Conservation (phyloP, 768 basidiomycete genomes). For the Saitozyma sp. region DNA sequence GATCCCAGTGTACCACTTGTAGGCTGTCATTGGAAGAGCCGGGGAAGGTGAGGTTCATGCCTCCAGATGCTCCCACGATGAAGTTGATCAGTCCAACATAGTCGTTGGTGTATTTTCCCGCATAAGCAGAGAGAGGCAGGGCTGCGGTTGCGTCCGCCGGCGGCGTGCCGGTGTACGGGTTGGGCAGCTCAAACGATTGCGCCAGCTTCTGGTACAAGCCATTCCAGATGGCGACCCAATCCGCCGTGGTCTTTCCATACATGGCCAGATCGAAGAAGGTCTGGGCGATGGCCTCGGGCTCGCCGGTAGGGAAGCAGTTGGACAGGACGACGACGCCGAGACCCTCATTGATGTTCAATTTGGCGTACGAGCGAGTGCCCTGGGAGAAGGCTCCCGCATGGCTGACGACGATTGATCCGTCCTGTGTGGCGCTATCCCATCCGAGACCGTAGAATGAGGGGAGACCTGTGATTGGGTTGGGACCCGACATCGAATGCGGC, state of each 20-base stretch:
- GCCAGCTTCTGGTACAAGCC: background rate
- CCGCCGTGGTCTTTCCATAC: background rate
- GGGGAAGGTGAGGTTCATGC: background rate
- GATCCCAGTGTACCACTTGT: background rate
- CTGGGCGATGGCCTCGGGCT: background rate
- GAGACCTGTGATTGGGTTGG: background rate
- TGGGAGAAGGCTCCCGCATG: slow-evolving; percentile 1
- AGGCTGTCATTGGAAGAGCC: background rate
- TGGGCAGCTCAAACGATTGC: background rate
- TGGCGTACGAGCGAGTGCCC: background rate
- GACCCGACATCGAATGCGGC: background rate
- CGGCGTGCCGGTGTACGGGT: background rate
- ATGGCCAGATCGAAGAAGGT: background rate
- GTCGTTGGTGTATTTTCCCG: background rate
- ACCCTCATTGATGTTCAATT: background rate
- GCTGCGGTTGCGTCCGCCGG: background rate
- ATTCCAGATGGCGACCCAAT: background rate
- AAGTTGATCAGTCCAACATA: background rate
- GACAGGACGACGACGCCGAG: background rate
- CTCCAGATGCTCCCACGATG: background rate
- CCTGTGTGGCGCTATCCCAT: background rate
- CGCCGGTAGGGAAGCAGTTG: slow-evolving; percentile 2
- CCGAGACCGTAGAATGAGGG: background rate
- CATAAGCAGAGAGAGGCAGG: background rate
- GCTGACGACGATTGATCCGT: background rate